Evolutionary conservation across 2,329 filamentous ascomycete species (phyloP), one percentile per base, ranked within the genome.

Genomic region (Colletotrichum filicis): DNA sequence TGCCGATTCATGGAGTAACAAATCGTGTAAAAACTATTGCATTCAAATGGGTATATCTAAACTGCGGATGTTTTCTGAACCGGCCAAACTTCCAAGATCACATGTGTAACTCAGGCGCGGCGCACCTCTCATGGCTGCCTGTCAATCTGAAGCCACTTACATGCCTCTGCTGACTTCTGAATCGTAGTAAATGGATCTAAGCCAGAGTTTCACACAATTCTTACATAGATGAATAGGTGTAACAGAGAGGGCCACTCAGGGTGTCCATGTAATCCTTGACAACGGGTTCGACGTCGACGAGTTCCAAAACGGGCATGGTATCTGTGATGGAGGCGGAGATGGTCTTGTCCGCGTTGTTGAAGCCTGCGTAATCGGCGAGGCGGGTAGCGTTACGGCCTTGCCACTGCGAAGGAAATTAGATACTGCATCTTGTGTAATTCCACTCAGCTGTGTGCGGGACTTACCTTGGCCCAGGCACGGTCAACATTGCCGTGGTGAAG

Each of bases 401-500:
- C 75, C 75, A 76, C 75, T 76, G 30, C 22, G 11, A 4, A 12
- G 59, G n/a, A 19, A 14, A 64, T 76, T 11, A 69, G 35, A 24
- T 53, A 42, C 2, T 59, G 22, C 46, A 30, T 30, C 22, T 16
- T 49, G 12, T 11, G 35, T 1, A 5, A 14, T 3, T 22, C 2
- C 3, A 16, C 6, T 22, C 19, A n/a, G 24, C 4, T 8, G 16
- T 12, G 24, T 24, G 24, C 5, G 8, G 30, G 26, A 42, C 64
- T 14, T 42, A 73, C 71, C 66, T 70, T 70, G 16, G 71, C 78
- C 77, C 78, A 81, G 14, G 74, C 70, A 1, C 77, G 75, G 66
- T 81, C 79, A 3, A 80, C 74, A 12, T 80, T 79, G 53, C 75
- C 73, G 2, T 80, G 79, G 16, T 80, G 79, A 0, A 81, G 63